Evolutionary conservation across 139 green algal species (phyloP).

Genomic region (Edaphochlamys debaryana): DNA sequence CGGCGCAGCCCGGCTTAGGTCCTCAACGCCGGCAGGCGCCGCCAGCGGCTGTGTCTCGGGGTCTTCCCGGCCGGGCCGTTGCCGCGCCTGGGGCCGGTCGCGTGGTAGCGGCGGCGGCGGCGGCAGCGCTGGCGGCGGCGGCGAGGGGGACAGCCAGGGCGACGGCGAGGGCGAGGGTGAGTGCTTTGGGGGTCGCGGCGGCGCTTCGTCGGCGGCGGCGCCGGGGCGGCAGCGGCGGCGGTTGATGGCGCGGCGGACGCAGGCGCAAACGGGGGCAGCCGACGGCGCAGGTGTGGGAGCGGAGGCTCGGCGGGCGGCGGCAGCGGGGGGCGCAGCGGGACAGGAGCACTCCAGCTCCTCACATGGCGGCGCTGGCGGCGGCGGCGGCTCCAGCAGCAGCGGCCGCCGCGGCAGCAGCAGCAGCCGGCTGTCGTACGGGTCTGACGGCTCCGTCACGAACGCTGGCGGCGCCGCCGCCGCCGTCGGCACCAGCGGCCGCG

Average conservation of each 20-base stretch:
- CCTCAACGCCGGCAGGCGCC: too few species aligned
- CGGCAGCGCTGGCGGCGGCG: not conserved
- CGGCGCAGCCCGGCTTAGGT: too few species aligned
- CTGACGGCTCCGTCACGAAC: not conserved
- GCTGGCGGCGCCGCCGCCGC: not conserved
- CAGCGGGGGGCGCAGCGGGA: too few species aligned
- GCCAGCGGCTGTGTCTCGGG: too few species aligned
- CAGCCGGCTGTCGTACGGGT: slow-evolving; percentile 3
- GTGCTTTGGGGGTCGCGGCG: not conserved
- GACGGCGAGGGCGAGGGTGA: not conserved
- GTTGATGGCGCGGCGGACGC: slow-evolving; percentile 2
- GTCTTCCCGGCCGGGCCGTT: too few species aligned
- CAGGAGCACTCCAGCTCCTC: too few species aligned
- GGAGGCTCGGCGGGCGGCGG: too few species aligned
- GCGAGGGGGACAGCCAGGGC: not conserved
- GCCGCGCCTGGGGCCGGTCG: too few species aligned
- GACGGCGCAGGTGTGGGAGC: too few species aligned
- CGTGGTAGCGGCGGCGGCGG: not conserved
- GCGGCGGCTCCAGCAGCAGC: not conserved
- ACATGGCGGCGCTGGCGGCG: not conserved
- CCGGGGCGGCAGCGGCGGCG: not conserved
- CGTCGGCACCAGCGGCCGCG: not conserved
- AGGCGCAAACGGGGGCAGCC: not conserved
- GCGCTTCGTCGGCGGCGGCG: too few species aligned
- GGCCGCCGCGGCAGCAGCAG: not conserved